Evolutionary conservation across 2,329 filamentous ascomycete genomes (phyloP).

Genomic region (Monilinia aucupariae): DNA sequence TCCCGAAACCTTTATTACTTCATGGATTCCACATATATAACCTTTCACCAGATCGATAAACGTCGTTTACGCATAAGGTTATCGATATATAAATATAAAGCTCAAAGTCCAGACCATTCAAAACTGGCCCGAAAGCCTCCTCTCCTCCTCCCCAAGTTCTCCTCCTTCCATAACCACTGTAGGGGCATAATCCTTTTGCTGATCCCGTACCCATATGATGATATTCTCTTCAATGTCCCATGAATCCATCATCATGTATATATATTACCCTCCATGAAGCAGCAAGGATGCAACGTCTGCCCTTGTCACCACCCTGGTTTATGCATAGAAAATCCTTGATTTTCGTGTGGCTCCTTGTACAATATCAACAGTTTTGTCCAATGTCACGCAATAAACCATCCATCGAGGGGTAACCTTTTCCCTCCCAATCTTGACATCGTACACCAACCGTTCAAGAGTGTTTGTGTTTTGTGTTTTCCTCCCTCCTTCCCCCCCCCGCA

Average conservation of each 20-base stretch:
- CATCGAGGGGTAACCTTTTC: background rate
- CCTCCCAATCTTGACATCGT: no score
- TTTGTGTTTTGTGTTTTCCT: background rate
- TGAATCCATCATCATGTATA: background rate
- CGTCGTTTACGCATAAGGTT: background rate
- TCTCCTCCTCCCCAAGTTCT: background rate
- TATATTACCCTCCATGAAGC: background rate
- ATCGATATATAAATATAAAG: no score
- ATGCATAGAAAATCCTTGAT: conserved; percentile 5
- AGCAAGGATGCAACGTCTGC: background rate
- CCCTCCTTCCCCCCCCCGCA: no score
- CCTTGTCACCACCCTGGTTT: background rate
- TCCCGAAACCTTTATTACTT: background rate
- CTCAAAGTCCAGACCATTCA: background rate
- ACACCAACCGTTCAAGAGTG: background rate
- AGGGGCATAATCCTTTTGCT: background rate
- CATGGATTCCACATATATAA: background rate
- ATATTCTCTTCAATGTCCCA: background rate
- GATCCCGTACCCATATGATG: no score
- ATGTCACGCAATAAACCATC: background rate
- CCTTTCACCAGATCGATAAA: background rate
- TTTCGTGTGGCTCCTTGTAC: background rate
- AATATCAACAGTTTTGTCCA: background rate
- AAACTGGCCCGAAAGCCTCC: background rate
- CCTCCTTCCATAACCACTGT: background rate